Base-by-base conservation (phyloP, 176 grass and related monocot genomes). In the Oryza punctata region DNA sequence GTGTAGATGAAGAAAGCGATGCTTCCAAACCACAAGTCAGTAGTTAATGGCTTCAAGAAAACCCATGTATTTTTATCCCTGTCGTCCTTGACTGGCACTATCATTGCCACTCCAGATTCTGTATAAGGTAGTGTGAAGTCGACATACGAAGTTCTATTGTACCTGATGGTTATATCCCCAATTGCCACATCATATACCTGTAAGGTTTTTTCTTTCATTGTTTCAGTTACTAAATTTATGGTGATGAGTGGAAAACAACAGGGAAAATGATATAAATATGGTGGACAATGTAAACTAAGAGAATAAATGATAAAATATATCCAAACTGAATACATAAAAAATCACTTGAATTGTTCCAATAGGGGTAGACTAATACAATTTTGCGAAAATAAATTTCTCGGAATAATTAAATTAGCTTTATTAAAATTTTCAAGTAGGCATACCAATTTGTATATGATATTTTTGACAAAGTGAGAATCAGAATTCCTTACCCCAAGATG, bases 101-200 rank as follows among this genome's bases (percentile, higher is more conserved):
- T 75, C 70, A 95, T 90, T 77, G 82, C 80, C 27, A 95, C 69
- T 1, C 82, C 88, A 12, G 90, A 88, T 41, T 69, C 82, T 11
- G 73, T 90, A 72, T 88, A 92, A 3, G 90, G 93, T 28, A 84
- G 57, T 3, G 93, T 90, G 61, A 92, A 95, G 60, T 95, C 93
- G 1, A 37, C 71, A 74, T 45, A 86, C 12, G 49, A 77, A 18
- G 85, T 88, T 65, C 90, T 86, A 16, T 92, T 80, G 68, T 81
- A 78, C 9, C 82, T 90, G 46, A 92, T 95, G 5, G 90, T 95
- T 75, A 86, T 82, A 30, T 95, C 90, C 4, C 65, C 88, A 12
- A 95, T 81, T 40, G 70, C 72, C 0, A 33, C 63, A 27, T 92
- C 83, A 33, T 84, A 86, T 49, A 75, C 66, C 90, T 92, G 65